Base-by-base conservation (phyloP, 2,329 filamentous ascomycete genomes). In the Fusarium circinatum region DNA sequence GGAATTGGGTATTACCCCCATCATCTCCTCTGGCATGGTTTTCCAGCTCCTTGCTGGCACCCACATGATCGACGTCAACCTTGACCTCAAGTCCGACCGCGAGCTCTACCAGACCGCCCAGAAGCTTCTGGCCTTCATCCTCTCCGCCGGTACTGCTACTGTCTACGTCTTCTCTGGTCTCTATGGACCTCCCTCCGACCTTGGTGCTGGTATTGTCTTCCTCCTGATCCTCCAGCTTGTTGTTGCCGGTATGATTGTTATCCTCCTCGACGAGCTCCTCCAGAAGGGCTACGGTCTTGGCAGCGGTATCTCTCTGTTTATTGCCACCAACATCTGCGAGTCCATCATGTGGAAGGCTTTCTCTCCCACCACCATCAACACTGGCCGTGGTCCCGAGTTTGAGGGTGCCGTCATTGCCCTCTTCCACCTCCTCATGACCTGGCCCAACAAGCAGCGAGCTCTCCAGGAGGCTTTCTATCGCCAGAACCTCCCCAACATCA, bases 271-370 rank as follows among this genome's bases (percentile, higher is more conserved):
- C 81, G 96, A 99, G 90, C 92, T 99, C 70, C 93, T 99, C 80
- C 97, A 99, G 88, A 99, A 99, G 91, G 96, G 96, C 78, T 99
- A 99, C 82, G 96, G 96, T 85, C 93, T 99, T 75, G 96, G 96
- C 85, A 97, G 94, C 82, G 96, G 96, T 86, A 99, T 99, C 84
- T 98, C 96, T 54, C 93, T 99, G 75, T 99, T 99, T 90, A 99
- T 99, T 83, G 96, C 96, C 78, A 99, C 96, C 88, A 98, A 98
- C 90, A 98, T 99, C 82, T 99, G 96, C 94, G 96, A 99, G 89
- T 98, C 96, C 65, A 99, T 99, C 85, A 93, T 99, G 87, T 99
- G 96, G 96, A 98, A 98, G 90, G 96, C 97, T 59, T 98, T 99
- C 89, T 98, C 96, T 60, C 97, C 97, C 65, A 98, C 95, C 70